A percentile compares a stretch with the other conserved stretches of the same genome.
Conservation (phyloP, 345 rosid species). For the Viola odorata region DNA sequence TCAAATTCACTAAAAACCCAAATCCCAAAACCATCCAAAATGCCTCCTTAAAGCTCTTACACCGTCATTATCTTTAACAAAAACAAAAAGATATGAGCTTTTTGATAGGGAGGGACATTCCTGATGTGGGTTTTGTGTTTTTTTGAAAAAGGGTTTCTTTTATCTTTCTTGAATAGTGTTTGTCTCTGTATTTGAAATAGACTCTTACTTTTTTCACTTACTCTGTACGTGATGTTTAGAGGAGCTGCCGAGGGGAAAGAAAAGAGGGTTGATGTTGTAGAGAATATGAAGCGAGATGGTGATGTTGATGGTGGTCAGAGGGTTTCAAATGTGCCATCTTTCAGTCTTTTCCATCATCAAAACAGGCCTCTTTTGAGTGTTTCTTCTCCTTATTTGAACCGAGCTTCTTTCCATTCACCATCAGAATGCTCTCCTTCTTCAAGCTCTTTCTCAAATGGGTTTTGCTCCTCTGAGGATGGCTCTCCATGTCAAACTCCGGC, state of each 20-base stretch:
- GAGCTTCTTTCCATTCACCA: conserved; percentile 22
- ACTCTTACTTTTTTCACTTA: background rate
- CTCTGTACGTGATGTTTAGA: conserved; percentile 24
- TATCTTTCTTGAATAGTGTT: conserved; percentile 4
- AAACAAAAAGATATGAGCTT: too few species aligned
- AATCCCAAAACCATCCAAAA: background rate
- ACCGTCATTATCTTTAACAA: background rate
- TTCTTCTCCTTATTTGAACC: conserved; percentile 8
- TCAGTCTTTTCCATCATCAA: conserved; percentile 22
- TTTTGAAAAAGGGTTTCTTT: conserved; percentile 11
- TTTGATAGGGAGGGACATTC: conserved; percentile 1
- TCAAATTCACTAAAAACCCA: background rate
- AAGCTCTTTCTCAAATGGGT: conserved; percentile 35
- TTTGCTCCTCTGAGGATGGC: conserved; percentile 27
- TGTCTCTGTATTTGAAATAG: background rate
- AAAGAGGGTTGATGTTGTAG: conserved; percentile 9
- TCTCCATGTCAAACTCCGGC: conserved; percentile 19
- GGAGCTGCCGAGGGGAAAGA: conserved; percentile 17
- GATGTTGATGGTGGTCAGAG: conserved; percentile 18
- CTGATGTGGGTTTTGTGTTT: conserved; percentile 22
- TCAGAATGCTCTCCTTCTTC: conserved; percentile 25
- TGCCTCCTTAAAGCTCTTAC: conserved; percentile 6
- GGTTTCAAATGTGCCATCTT: conserved; percentile 18
- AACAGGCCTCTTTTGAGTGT: conserved; percentile 11
- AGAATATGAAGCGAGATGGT: conserved; percentile 24